Conservation (phyloP, 305 asterid genomes). For the Ajuga reptans region DNA sequence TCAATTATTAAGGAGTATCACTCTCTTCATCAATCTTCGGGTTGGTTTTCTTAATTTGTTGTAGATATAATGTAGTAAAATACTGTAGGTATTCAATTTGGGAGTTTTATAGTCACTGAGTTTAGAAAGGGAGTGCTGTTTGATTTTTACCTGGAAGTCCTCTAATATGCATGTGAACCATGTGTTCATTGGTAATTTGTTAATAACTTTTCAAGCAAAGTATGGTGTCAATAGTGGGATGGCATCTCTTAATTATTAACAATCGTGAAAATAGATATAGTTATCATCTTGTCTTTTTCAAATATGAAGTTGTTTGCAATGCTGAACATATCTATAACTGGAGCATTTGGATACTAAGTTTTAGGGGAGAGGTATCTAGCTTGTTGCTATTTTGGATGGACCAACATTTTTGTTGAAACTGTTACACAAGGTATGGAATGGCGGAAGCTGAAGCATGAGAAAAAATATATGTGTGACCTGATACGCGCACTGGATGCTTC, state of each 20-base stretch:
- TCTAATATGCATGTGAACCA: neutral
- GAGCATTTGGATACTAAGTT: neutral
- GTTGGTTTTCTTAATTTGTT: neutral
- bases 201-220: neutral
- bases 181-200: neutral
- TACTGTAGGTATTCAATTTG: neutral
- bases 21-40: neutral
- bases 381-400: neutral
- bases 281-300: neutral
- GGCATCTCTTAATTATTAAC: neutral
- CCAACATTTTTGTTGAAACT: neutral
- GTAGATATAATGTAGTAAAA: neutral
- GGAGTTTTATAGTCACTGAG: neutral
- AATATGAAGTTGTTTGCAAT: neutral
- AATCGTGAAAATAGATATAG: neutral
- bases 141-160: neutral
- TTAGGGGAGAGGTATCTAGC: neutral
- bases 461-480: neutral
- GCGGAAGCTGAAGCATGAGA: neutral
- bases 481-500: neutral
- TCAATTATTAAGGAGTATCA: neutral
- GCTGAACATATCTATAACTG: neutral
- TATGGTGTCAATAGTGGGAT: neutral
- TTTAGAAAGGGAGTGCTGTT: neutral
- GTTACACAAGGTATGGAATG: neutral